phyloP scores from a whole-genome alignment of 139 green algal species.

The Coelastrella sp. region DNA sequence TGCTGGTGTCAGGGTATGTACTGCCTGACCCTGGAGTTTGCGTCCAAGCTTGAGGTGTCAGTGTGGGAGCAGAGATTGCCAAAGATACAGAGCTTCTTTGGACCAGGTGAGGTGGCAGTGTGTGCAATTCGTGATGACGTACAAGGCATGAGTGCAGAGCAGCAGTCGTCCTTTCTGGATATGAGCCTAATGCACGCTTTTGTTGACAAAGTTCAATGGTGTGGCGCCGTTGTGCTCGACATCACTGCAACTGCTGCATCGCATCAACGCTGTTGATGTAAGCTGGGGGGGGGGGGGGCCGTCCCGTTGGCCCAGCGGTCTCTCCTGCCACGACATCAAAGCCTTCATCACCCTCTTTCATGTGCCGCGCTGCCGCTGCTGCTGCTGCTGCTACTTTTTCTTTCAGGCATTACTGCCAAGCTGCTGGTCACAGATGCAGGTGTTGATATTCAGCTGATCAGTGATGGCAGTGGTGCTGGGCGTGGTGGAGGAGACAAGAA shows the following conservation, averaged over 20 bases:
- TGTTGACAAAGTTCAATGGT: too few relatives aligned
- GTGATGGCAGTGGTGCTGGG: conserved; percentile 81
- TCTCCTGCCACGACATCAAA: too few relatives aligned
- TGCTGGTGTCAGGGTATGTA: conserved; percentile 60
- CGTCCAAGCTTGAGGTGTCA: conserved; percentile 66
- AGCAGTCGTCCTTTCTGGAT: too few relatives aligned
- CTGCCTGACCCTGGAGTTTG: conserved; percentile 92
- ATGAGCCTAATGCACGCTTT: too few relatives aligned
- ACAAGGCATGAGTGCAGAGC: too few relatives aligned
- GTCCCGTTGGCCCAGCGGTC: too few relatives aligned
- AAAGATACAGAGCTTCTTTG: conserved; percentile 96
- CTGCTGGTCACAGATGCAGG: conserved; percentile 58
- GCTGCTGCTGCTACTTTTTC: neutral
- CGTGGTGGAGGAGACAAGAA: conserved; percentile 76
- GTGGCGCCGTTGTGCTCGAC: too few relatives aligned
- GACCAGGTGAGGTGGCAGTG: conserved; percentile 69
- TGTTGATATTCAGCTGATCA: conserved; percentile 82
- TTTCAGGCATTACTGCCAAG: conserved; percentile 37
- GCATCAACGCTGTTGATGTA: too few relatives aligned
- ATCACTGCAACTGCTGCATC: too few relatives aligned
- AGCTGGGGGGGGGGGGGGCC: too few relatives aligned
- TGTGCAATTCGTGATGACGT: neutral
- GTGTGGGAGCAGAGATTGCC: conserved; percentile 76
- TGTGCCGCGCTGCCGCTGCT: too few relatives aligned
- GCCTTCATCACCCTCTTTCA: too few relatives aligned